Base-by-base conservation (phyloP, 164 flowering plant genomes). In the Nelumbo lutea region DNA sequence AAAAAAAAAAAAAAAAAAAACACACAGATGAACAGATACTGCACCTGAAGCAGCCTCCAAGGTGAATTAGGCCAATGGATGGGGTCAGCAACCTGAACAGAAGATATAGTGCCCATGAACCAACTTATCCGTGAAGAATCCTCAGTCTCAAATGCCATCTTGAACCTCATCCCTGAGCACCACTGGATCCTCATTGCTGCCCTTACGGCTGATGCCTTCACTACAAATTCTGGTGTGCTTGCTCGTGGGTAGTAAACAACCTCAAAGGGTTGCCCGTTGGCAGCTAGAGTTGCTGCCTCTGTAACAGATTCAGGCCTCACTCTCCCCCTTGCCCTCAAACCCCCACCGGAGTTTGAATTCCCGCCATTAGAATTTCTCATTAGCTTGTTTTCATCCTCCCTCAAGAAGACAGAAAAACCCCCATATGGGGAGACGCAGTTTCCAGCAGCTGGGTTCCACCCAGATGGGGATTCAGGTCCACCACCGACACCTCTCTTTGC, bases 81-180 rank as follows among this genome's bases (percentile, higher is more conserved):
- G 27, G 96, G 93, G 42, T 95, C 98, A 56, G 86, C 88, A 68
- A 89, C 93, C 72, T 88, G 97, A 79, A 84, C 96, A 63, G 87
- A 81, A 1, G 96, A 79, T 7, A 95, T 75, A 68, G 97, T 92
- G 42, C 98, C 98, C 97, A 92, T 90, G 75, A 92, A 95, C 97
- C 97, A 95, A 78, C 98, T 95, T 43, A 92, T 92, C 74, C 97
- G 77, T 0, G 97, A 90, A 10, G 97, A 90, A 74, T 92, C 99
- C 83, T 92, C 97, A 0, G 97, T 92, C 71, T 95, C 99, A 68
- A 95, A 95, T 0, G 97, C 80, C 99, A 95, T 95, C 81, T 95
- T 95, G 73, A 95, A 92, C 79, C 98, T 85, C 96, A 95, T 89
- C 38, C 97, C 99, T 7, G 87, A 65, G 71, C 84, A 83, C 97